Evolutionary conservation across 1,139 yeast genomes (phyloP), one percentile per base, ranked within the genome.

Genomic region (Protomyces inundatus): DNA sequence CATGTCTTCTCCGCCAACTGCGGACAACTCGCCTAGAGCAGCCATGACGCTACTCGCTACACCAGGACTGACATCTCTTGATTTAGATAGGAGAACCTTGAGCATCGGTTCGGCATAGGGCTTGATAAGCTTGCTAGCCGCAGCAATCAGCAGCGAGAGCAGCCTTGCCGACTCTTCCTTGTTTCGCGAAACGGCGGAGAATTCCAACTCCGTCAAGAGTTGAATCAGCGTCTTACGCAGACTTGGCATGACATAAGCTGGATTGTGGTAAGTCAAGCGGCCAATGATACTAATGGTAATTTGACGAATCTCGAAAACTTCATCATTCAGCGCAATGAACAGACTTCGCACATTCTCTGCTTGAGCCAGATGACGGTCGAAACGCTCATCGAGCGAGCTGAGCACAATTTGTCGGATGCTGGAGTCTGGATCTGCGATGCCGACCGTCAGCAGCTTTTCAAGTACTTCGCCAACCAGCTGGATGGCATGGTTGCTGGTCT

Each of bases 241-340:
- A 0, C 96, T 88, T 0, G 99, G 98, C 35, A 91, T 93, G 67
- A 93, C 90, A 74, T 90, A 91, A 0, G 98, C 98, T 0, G 99
- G 98, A 71, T 95, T 95, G 46, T 90, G 86, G 3, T 84, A 78
- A 0, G 97, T 87, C 30, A 95, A 76, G 65, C 97, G 81, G 1
- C 98, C 98, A 66, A 93, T 83, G 6, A 91, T 82, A 55, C 81
- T 81, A 53, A 91, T 83, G 0, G 97, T 87, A n/a, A 84, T 87
- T 70, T 87, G 84, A 61, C 97, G 82, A 32, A 93, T 89, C 10
- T 83, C 84, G 73, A 93, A 95, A 0, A 83, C 84, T 73, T 91
- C 98, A 75, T 95, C 99, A 72, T 95, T 89, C 64, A 93, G 78
- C 0, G 97, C 95, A 79, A 91, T 88, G 71, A 93, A 89, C 45